These are phyloP conservation scores for Acorus calamus DNA, from an alignment of 106 monocot species.

Conservation along the genomic window DNA sequence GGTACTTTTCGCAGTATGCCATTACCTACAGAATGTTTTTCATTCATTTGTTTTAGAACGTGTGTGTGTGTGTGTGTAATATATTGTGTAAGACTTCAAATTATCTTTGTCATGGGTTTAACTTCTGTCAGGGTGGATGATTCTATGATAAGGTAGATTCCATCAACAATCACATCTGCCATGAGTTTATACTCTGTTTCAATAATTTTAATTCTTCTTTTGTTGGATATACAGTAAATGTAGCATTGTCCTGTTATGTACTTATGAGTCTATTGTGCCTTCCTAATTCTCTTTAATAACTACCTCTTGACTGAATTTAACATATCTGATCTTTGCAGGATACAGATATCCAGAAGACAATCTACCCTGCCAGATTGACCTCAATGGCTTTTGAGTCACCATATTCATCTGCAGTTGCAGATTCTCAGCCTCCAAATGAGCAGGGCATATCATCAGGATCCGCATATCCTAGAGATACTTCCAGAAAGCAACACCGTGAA, in stretches of 20 bases:
- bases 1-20: slow-evolving; percentile 27
- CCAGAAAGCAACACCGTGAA: slow-evolving; percentile 12
- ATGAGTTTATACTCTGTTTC: too few species aligned
- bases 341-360: slow-evolving; percentile 31
- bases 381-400: slow-evolving; percentile 47
- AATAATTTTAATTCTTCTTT: too few species aligned
- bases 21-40: background rate
- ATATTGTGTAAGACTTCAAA: too few species aligned
- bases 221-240: too few species aligned
- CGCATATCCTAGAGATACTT: background rate
- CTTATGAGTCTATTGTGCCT: too few species aligned
- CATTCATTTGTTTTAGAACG: too few species aligned
- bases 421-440: slow-evolving; percentile 3
- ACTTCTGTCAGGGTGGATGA: too few species aligned
- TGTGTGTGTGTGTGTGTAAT: too few species aligned
- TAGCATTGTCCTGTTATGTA: too few species aligned
- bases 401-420: slow-evolving; percentile 3
- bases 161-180: too few species aligned
- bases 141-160: too few species aligned
- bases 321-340: slow-evolving; percentile 22
- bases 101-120: too few species aligned
- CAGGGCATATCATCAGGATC: slow-evolving; percentile 3
- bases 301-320: background rate
- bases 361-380: slow-evolving; percentile 50
- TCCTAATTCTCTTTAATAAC: background rate